Evolutionary conservation across 352 stramenopile genomes (phyloP), one percentile per base, ranked within the genome.

Genomic region (Pythium apleroticum): DNA sequence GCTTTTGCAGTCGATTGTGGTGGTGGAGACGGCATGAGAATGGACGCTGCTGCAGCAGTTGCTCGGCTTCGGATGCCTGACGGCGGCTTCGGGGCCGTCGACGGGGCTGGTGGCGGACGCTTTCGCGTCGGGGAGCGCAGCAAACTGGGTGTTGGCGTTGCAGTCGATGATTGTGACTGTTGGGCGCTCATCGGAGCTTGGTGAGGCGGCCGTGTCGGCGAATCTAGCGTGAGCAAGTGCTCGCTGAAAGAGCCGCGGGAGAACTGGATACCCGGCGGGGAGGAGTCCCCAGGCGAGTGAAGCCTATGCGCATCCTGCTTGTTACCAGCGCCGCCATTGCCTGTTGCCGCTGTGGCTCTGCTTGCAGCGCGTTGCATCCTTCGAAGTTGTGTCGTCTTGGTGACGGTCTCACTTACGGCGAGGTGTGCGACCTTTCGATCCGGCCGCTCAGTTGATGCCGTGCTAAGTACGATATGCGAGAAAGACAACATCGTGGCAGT

Each of bases 191-290:
- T 41, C 9, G 15, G 4, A 17, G 31, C 41, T 0, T 25, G 3
- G 11, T 8, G 62, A 9, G 20, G 24, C 4, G 46, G 31, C 2
- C 12, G 15, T 24, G 62, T 24, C 10, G 64, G 57, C 11, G 57
- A 60, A 1, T 66, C 65, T 14, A 66, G n/a, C 8, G 65, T 49
- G 24, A 66, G n/a, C 12, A 74, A 39, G 28, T 70, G 57, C 15
- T 66, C 57, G 30, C 68, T 74, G 39, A 74, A 74, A 3, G 58
- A 62, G 9, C 68, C 68, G 4, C 68, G 50, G 8, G 30, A 57
- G 41, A 74, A 68, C 39, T 72, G 59, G 27, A 66, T 68, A 0
- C 65, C 58, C 1, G 49, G 48, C 8, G 60, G 58, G 3, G 59
- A 48, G 3, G 45, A 30, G 28, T 72, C 60, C 0, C 53, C 60